Evolutionary conservation across 225 moss, liverwort and hornwort species (phyloP), one percentile per base, ranked within the genome.

Genomic region (Antitrichia curtipendula): DNA sequence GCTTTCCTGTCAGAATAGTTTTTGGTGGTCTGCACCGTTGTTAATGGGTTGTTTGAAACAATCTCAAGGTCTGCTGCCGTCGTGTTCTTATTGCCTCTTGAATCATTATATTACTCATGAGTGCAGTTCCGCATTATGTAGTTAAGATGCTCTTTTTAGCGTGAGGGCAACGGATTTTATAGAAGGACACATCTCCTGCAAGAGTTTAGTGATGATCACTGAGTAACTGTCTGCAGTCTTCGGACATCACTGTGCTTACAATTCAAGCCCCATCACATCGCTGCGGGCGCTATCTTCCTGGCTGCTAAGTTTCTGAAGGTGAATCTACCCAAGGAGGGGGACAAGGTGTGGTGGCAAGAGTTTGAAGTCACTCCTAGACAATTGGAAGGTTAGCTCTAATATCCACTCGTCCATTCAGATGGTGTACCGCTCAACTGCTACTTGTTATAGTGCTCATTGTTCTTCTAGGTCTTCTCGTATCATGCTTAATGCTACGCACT

Each of bases 201-300:
- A 81, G 82, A 59, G 83, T 75, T 84, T 66, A 80, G 69, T 89
- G 88, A 86, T 88, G 90, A 88, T 90, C 52, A 71, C 80, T 82
- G 86, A 80, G 66, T 75, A 80, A 86, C 66, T 90, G 74, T 94
- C 88, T 96, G 96, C 95, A 98, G 96, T 93, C 93, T 98, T 91
- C 95, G 95, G 85, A 98, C 98, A 82, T 97, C 96, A 86, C 91
- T 98, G 83, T 98, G 98, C 91, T 91, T 98, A 87, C 97, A 98
- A 89, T 98, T 97, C 85, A 96, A 97, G 89, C 96, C 98, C 79
- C 96, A 97, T 82, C 97, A 98, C 80, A 98, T 98, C 84, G 98
- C 97, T 88, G 97, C 98, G 78, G 97, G 96, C 71, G 98, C 98
- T 38, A 96, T 98, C 84, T 97, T 98, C 82, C 91, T 98, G n/a